Percentiles rank a stretch among this genome's conserved stretches.
phyloP scores from a whole-genome alignment of 345 rosid genomes.

The Melaleuca alternifolia region DNA sequence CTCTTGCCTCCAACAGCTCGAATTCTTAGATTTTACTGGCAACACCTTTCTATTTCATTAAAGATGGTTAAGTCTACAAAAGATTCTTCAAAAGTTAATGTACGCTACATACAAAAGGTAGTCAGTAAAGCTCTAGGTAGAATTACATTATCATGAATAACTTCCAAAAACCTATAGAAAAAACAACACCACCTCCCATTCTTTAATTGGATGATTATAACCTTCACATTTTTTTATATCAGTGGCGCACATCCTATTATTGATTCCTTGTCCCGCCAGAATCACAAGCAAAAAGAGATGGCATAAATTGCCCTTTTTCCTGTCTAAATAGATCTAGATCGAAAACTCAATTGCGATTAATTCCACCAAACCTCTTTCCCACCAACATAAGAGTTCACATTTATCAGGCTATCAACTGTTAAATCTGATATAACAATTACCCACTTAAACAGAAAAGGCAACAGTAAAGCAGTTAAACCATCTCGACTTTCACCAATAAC shows the following conservation, averaged over 20 bases:
- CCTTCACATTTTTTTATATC: not conserved
- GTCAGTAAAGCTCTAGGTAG: not conserved
- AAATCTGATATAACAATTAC: not conserved
- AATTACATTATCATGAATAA: not conserved
- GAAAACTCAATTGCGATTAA: not conserved
- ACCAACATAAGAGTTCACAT: not conserved
- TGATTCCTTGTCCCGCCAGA: not conserved
- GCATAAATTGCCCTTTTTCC: not conserved
- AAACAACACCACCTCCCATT: not conserved
- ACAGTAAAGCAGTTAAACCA: not conserved
- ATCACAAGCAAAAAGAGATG: not conserved
- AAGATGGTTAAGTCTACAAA: not conserved
- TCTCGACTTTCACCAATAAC: not conserved
- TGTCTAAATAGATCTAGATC: not conserved
- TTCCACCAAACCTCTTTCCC: not conserved
- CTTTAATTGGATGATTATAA: not conserved
- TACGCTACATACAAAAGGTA: not conserved
- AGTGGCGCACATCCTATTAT: not conserved
- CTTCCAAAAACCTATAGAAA: not conserved
- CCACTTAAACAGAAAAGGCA: not conserved
- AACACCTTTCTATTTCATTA: not conserved
- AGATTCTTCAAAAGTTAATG: too few species aligned
- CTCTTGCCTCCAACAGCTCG: not conserved
- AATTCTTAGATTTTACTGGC: not conserved
- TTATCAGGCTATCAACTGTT: not conserved